A percentile compares a stretch with the other conserved stretches of the same genome.
Evolutionary conservation across 129 eudicot genomes (phyloP).

Genomic region (Chrysanthemum seticuspe): DNA sequence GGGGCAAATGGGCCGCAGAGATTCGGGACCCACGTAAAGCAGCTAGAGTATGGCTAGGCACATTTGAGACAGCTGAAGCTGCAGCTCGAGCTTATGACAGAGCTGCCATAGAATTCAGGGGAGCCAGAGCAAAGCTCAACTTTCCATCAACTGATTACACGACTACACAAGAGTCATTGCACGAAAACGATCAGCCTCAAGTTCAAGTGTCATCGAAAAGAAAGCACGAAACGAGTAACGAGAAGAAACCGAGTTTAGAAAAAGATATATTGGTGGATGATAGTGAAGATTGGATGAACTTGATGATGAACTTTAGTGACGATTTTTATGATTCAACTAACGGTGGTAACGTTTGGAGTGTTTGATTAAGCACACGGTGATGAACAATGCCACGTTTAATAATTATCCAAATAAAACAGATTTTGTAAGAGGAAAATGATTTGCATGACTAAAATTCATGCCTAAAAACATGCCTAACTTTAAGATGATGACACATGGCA

Average conservation of each 20-base stretch:
- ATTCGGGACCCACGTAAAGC: constrained; percentile 72
- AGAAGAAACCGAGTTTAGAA: constrained; percentile 5
- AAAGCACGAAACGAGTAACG: neutral
- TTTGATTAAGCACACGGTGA: constrained; percentile 3
- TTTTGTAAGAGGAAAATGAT: too few species aligned
- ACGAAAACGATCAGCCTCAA: constrained; percentile 7
- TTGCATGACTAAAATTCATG: too few species aligned
- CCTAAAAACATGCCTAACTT: too few species aligned
- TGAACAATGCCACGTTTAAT: neutral
- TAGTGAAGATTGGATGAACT: constrained; percentile 52
- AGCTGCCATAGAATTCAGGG: constrained; percentile 71
- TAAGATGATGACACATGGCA: too few species aligned
- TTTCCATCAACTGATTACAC: constrained; percentile 49
- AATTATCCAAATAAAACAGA: neutral
- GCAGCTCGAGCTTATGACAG: constrained; percentile 72
- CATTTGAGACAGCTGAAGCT: constrained; percentile 63
- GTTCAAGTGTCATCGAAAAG: constrained; percentile 1
- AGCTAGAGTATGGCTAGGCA: constrained; percentile 77
- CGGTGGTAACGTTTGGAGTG: constrained; percentile 28
- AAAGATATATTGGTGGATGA: constrained; percentile 21
- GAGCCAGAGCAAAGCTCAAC: constrained; percentile 59
- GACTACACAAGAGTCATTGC: neutral
- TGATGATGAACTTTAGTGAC: constrained; percentile 31
- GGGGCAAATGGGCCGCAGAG: constrained; percentile 89
- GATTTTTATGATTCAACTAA: constrained; percentile 36